A percentile compares a stretch with the other conserved stretches of the same genome.
Evolutionary conservation across 306 rosid genomes (phyloP).

Genomic region (Dryas octopetala): DNA sequence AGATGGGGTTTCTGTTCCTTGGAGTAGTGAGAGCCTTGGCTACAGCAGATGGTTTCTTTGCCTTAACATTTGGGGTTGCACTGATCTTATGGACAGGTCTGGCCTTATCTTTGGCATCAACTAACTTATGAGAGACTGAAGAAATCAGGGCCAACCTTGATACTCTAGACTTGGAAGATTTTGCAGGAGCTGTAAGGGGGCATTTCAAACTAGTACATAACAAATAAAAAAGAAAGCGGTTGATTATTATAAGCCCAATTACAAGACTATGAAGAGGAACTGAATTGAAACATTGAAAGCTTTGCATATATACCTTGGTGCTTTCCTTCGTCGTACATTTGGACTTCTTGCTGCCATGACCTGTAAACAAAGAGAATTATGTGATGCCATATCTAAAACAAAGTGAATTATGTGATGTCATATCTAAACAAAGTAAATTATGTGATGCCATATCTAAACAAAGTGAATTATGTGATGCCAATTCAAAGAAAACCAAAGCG

Average conservation of each 20-base stretch:
- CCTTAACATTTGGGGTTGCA: constrained; percentile 64
- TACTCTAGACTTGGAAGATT: constrained; percentile 62
- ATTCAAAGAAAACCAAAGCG: constrained; percentile 16
- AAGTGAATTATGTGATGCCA: constrained; percentile 6
- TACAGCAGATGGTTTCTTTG: constrained; percentile 45
- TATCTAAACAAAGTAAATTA: not conserved
- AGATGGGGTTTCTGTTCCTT: constrained; percentile 58
- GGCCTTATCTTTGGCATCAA: constrained; percentile 34
- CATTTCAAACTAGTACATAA: constrained; percentile 60
- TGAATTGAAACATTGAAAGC: not conserved
- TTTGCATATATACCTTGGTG: constrained; percentile 43
- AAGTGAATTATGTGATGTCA: not conserved
- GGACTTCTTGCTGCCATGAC: constrained; percentile 99
- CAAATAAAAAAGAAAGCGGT: constrained; percentile 12
- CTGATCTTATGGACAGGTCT: constrained; percentile 44
- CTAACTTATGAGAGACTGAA: constrained; percentile 54
- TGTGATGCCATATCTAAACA: constrained; percentile 3
- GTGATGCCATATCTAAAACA: constrained; percentile 1
- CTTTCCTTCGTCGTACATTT: constrained; percentile 57
- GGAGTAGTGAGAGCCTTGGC: constrained; percentile 79
- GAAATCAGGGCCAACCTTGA: constrained; percentile 70
- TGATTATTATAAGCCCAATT: not conserved
- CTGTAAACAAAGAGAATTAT: constrained; percentile 35
- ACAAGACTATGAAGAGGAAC: not conserved
- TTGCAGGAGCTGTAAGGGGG: constrained; percentile 83